Conservation (phyloP, 106 monocot genomes). For the Cymbidium sinense region DNA sequence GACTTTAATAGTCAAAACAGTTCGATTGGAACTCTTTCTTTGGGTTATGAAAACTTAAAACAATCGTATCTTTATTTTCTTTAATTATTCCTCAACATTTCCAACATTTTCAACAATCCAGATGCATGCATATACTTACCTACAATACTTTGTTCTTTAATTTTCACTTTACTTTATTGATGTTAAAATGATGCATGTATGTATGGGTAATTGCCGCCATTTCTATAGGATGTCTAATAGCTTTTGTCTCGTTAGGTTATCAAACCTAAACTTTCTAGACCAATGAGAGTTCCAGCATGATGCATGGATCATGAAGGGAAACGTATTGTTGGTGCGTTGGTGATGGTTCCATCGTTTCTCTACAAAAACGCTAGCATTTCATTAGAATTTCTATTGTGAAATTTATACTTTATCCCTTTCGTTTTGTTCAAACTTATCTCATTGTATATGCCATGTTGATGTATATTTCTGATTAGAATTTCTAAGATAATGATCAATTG, state of each 20-base stretch:
- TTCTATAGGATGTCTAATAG: neutral
- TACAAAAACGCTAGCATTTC: too few relatives aligned
- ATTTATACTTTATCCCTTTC: too few relatives aligned
- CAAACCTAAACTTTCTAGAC: constrained; percentile 89
- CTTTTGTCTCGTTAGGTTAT: constrained; percentile 58
- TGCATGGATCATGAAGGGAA: constrained; percentile 93
- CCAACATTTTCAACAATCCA: neutral
- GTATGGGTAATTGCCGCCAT: too few relatives aligned
- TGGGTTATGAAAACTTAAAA: neutral
- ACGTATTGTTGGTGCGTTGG: constrained; percentile 86
- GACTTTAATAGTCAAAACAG: constrained; percentile 93
- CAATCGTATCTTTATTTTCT: constrained; percentile 1
- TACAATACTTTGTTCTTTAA: neutral
- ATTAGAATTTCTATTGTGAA: too few relatives aligned
- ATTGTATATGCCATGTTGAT: neutral
- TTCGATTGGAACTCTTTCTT: constrained; percentile 11
- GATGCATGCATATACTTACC: neutral
- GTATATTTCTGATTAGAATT: neutral
- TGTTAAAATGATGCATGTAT: neutral
- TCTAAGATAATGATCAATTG: neutral
- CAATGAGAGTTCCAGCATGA: constrained; percentile 72
- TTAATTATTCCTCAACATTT: constrained; percentile 28
- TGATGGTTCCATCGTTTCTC: constrained; percentile 87
- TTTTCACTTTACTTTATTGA: constrained; percentile 2
- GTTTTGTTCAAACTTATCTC: neutral